A percentile compares a stretch with the other conserved stretches of the same genome.
phyloP scores from a whole-genome alignment of 2,329 filamentous ascomycete species.

The Tolypocladium capitatum region DNA sequence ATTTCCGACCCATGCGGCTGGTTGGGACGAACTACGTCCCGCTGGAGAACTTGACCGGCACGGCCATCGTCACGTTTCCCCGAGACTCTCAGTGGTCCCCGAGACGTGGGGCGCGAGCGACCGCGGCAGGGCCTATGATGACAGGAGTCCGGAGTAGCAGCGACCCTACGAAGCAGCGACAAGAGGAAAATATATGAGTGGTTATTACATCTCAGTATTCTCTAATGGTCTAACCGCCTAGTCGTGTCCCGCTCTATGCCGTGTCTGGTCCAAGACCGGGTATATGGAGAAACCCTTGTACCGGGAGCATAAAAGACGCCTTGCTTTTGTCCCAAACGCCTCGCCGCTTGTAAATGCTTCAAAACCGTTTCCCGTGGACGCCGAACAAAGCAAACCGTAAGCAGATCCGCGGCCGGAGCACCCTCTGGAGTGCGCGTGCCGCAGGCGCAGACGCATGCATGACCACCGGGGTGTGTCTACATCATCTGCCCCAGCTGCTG shows the following conservation, averaged over 20 bases:
- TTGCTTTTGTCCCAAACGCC: not conserved
- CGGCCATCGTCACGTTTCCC: too few relatives aligned
- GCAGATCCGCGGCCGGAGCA: not conserved
- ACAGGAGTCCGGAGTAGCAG: too few relatives aligned
- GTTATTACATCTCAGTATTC: not conserved
- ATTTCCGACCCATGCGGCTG: too few relatives aligned
- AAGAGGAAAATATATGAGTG: not conserved
- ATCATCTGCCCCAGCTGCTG: slow-evolving; percentile 6
- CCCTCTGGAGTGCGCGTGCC: not conserved
- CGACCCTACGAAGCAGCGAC: too few relatives aligned
- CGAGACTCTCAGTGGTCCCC: too few relatives aligned
- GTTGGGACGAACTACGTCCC: too few relatives aligned
- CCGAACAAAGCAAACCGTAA: not conserved
- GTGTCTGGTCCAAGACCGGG: not conserved
- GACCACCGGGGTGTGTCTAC: not conserved
- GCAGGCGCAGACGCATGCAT: not conserved
- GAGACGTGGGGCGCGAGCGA: too few relatives aligned
- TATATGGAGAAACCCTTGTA: not conserved
- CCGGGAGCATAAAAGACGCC: not conserved
- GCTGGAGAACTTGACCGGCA: too few relatives aligned
- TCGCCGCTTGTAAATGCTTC: not conserved
- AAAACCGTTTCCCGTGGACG: not conserved
- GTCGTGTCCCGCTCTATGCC: not conserved
- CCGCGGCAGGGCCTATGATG: too few relatives aligned
- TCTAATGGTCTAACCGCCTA: not conserved